Percentiles rank a stretch among this genome's conserved stretches.
These are phyloP conservation scores for Exidia glandulosa DNA, from an alignment of 768 basidiomycete genomes.

Conservation along the genomic window DNA sequence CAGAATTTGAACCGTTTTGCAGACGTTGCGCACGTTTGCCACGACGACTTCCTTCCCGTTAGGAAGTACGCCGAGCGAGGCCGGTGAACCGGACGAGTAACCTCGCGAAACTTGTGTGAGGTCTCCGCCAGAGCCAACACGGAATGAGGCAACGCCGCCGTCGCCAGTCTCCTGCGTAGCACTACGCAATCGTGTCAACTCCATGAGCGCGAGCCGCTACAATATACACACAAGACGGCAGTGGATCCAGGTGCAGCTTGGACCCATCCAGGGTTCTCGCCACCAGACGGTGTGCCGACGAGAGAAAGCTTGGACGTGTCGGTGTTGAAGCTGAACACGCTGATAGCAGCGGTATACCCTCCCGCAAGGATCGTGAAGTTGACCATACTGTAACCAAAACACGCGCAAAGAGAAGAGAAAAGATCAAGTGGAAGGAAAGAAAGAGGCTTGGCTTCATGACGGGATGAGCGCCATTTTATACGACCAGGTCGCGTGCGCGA, in stretches of 20 bases:
- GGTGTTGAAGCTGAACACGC: constrained; percentile 51
- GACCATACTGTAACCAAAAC: constrained; percentile 35
- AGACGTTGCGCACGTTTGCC: background rate
- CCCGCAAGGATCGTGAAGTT: constrained; percentile 59
- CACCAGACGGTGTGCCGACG: constrained; percentile 17
- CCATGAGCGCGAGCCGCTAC: background rate
- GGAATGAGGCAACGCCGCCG: constrained; percentile 1
- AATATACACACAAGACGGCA: background rate
- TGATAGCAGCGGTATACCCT: constrained; percentile 49
- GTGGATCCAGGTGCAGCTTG: background rate
- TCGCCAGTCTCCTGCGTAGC: background rate
- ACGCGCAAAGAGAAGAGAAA: too few species aligned
- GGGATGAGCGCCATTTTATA: too few species aligned
- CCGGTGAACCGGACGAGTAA: background rate
- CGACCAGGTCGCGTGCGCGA: too few species aligned
- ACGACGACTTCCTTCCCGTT: background rate
- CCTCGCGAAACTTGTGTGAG: background rate
- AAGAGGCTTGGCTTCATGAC: background rate
- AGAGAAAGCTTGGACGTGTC: constrained; percentile 36
- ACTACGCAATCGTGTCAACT: background rate
- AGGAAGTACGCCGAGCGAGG: background rate
- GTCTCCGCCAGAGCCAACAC: background rate
- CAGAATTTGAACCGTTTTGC: background rate
- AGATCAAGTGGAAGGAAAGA: background rate
- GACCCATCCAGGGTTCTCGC: background rate